These are phyloP conservation scores for Pythium aquatile DNA, from an alignment of 352 stramenopile genomes.

Conservation along the genomic window DNA sequence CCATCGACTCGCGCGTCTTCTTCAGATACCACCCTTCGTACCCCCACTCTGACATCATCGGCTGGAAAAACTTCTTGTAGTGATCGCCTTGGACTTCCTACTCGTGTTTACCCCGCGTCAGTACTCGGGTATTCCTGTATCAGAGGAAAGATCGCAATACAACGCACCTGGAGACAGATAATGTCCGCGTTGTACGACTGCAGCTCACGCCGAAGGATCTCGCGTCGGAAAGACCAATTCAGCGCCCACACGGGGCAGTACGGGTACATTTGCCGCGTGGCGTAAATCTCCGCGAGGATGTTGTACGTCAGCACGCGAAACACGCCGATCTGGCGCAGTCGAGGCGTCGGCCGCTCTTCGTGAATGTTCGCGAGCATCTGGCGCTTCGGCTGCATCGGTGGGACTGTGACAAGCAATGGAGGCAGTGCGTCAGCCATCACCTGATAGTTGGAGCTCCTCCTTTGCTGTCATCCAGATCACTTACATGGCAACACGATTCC, in stretches of 20 bases:
- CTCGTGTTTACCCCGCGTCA: background rate
- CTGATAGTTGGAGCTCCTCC: too few relatives aligned
- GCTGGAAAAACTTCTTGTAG: constrained; percentile 97
- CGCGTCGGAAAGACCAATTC: constrained; percentile 95
- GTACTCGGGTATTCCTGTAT: background rate
- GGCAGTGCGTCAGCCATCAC: too few relatives aligned
- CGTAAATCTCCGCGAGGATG: constrained; percentile 91
- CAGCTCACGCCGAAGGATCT: constrained; percentile 90
- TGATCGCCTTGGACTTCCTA: constrained; percentile 99
- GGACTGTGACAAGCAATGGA: constrained; percentile 43
- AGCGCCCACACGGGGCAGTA: constrained; percentile 97
- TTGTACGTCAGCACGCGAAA: constrained; percentile 91
- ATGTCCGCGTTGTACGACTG: constrained; percentile 94
- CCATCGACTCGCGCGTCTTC: constrained; percentile 98
- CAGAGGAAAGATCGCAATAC: background rate
- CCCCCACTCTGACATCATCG: constrained; percentile 92
- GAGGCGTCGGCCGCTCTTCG: constrained; percentile 69
- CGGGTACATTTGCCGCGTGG: constrained; percentile 92
- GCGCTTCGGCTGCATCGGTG: constrained; percentile 64
- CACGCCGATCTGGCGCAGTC: constrained; percentile 71
- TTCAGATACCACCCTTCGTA: constrained; percentile 98
- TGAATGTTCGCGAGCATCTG: constrained; percentile 85
- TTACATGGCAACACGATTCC: constrained; percentile 86
- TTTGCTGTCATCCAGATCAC: constrained; percentile 10
- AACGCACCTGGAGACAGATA: constrained; percentile 89